Evolutionary conservation across 1,139 yeast species (phyloP).

Genomic region (Magnusiomyces suaveolens): DNA sequence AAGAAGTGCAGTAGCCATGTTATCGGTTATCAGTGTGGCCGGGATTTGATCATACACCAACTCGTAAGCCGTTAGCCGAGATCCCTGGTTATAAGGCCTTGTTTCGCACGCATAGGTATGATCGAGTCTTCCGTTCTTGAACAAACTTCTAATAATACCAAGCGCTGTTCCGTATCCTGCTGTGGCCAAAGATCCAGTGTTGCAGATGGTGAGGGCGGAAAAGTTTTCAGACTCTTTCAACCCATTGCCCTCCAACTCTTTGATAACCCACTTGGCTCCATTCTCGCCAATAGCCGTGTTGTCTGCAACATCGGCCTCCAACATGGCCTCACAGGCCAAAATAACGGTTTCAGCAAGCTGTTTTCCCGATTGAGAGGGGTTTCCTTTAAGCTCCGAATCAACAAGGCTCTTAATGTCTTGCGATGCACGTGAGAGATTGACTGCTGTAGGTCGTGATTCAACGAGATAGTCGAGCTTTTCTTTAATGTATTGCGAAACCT

Average conservation of each 20-base stretch:
- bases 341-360: constrained; percentile 36
- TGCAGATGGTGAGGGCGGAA: constrained; percentile 68
- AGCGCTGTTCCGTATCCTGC: constrained; percentile 97
- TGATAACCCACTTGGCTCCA: constrained; percentile 59
- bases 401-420: constrained; percentile 41
- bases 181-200: constrained; percentile 70
- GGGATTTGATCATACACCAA: constrained; percentile 79
- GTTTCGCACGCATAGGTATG: constrained; percentile 88
- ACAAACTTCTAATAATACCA: constrained; percentile 73
- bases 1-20: constrained; percentile 78
- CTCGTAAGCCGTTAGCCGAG: constrained; percentile 86
- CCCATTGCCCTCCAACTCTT: neutral
- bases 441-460: constrained; percentile 89
- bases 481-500: constrained; percentile 20
- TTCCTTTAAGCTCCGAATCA: constrained; percentile 4
- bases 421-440: constrained; percentile 75
- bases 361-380: neutral
- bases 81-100: constrained; percentile 94
- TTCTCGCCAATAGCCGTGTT: constrained; percentile 69
- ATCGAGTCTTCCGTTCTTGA: constrained; percentile 37
- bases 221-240: constrained; percentile 34
- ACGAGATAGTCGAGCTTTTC: constrained; percentile 55
- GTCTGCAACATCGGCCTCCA: constrained; percentile 66
- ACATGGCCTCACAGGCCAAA: constrained; percentile 49
- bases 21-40: constrained; percentile 79